Base-by-base conservation (phyloP, 202 grass and related monocot species). In the Digitaria exilis region DNA sequence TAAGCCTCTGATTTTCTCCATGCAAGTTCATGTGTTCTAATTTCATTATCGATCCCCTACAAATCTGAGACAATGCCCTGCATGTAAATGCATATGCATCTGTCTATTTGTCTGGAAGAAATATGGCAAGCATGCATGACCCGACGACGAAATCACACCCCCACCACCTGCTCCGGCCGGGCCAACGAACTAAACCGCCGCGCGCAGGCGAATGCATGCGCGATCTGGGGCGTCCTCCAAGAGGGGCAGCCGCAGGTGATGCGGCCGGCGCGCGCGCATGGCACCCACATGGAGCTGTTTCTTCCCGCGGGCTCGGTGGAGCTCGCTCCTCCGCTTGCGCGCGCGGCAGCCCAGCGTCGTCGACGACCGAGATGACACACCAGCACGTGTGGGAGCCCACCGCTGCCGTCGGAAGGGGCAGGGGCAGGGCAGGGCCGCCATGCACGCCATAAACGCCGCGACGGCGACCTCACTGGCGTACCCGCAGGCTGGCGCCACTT, bases 361-460 rank as follows among this genome's bases (percentile, higher is more conserved):
- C 46, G 48, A 18, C 50, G 46, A 6, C n/a, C 52, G 26, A 30
- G 43, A 32, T 32, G 2, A 21, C 65, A 31, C 77, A 69, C 64
- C 43, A 64, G 71, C 79, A 87, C 85, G 79, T 77, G 85, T 55
- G 64, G 85, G 85, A 77, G 65, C 65, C 79, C 79, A 77, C 54
- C 85, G 71, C 31, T 69, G 52, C 51, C 71, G 14, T 30, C 58
- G 19, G 14, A 9, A 21, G 11, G 65, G 5, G 58, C 84, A 18
- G 11, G 59, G 14, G 59, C 21, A 14, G 35, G 22, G 39, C 39
- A 4, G 43, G 22, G 48, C 65, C 65, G 39, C 48, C 72, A 54
- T 26, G 73, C 34, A 67, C 52, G 56, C 87, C 43, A 85, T 89
- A 78, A 85, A 86, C 78, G 83, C 65, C 72, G 78, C 78, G 87